A percentile compares a stretch with the other conserved stretches of the same genome.
These are phyloP conservation scores for Gymnopus androsaceus DNA, from an alignment of 1,284 basidiomycete species.

Conservation along the genomic window DNA sequence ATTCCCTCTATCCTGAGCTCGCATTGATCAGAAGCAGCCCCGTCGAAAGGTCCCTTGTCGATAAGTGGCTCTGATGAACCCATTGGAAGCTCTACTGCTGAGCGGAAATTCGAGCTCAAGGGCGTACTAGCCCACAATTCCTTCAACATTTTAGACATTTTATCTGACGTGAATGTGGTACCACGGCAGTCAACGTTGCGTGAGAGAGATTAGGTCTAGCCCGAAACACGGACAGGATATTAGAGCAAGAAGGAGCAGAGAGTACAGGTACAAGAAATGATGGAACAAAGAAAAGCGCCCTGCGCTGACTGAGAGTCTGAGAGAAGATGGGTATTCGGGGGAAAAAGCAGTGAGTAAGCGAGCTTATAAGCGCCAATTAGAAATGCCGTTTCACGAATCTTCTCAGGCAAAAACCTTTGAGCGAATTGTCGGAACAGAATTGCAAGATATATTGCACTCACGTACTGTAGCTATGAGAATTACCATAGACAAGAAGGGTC, in stretches of 20 bases:
- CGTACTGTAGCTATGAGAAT: background rate
- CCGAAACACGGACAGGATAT: background rate
- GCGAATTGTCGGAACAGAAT: background rate
- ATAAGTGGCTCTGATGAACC: constrained; percentile 38
- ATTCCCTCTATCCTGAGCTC: constrained; percentile 87
- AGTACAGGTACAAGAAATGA: background rate
- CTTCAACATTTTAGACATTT: constrained; percentile 32
- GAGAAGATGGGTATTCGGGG: background rate
- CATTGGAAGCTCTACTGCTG: constrained; percentile 28
- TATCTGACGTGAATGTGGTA: background rate
- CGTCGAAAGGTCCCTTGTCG: constrained; percentile 23
- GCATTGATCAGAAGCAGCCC: constrained; percentile 44
- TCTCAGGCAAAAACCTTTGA: background rate
- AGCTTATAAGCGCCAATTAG: constrained; percentile 3
- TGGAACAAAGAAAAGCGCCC: constrained; percentile 1
- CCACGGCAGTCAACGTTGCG: background rate
- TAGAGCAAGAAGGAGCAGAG: background rate
- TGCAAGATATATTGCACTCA: background rate
- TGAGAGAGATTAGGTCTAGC: background rate
- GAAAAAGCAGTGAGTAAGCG: background rate
- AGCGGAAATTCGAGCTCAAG: constrained; percentile 23
- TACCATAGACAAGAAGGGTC: too few relatives aligned
- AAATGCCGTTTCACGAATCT: background rate
- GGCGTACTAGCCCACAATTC: constrained; percentile 31
- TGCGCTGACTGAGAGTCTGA: constrained; percentile 7